phyloP scores from a whole-genome alignment of 192 early-diverging fungal genomes.

The Phlyctochytrium bullatum region DNA sequence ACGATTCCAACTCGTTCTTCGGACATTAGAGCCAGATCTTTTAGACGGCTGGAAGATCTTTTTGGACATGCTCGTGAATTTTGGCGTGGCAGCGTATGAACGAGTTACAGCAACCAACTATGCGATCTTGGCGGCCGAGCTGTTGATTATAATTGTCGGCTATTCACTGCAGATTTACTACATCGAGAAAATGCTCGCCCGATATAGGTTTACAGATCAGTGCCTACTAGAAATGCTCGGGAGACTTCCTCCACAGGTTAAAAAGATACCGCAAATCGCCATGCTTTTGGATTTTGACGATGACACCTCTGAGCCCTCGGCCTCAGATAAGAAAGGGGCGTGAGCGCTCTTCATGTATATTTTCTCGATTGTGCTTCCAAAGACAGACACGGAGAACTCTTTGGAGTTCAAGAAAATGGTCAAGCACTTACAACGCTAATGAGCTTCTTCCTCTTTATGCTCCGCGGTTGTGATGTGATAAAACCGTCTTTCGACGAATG shows the following conservation, averaged over 20 bases:
- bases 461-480: too few species aligned
- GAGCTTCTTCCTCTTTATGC: too few species aligned
- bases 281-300: slow-evolving; percentile 1
- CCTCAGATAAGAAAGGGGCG: too few species aligned
- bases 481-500: too few species aligned
- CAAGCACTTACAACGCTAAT: background rate
- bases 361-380: background rate
- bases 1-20: background rate
- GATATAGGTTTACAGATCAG: slow-evolving; percentile 6
- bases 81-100: background rate
- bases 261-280: slow-evolving; percentile 8
- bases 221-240: slow-evolving; percentile 6
- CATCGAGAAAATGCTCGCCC: background rate
- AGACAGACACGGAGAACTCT: too few species aligned
- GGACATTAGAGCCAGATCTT: background rate
- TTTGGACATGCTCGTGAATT: background rate
- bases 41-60: background rate
- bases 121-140: background rate
- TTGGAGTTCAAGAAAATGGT: background rate
- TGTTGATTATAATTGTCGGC: background rate
- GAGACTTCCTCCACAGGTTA: slow-evolving; percentile 1
- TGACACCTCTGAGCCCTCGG: too few species aligned
- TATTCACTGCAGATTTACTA: background rate
- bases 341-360: background rate
- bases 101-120: background rate